phyloP scores from a whole-genome alignment of 805 yeast genomes.

The Cyberlindnera mississippiensis region DNA sequence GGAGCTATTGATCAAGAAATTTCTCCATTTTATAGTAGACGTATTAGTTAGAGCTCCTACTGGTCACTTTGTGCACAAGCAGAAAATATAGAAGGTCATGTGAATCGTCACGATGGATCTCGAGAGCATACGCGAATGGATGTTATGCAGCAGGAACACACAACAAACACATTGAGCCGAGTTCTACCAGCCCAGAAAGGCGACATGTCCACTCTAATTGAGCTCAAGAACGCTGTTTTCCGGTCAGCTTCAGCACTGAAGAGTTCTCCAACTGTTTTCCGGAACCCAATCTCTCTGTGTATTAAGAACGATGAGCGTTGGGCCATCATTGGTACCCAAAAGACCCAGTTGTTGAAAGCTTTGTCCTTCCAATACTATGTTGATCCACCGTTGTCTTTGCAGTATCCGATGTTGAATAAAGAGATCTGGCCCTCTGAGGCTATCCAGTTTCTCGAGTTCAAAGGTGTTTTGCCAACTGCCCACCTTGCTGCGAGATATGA shows the following conservation, averaged over 20 bases:
- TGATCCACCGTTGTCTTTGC: constrained; percentile 48
- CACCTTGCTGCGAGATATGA: constrained; percentile 91
- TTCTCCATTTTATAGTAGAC: too few species aligned
- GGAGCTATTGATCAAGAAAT: too few species aligned
- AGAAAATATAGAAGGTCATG: too few species aligned
- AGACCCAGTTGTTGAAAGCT: constrained; percentile 49
- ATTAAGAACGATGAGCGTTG: constrained; percentile 40
- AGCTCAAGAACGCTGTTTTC: constrained; percentile 20
- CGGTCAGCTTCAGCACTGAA: constrained; percentile 10
- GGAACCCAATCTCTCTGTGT: constrained; percentile 37
- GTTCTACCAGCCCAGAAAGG: too few species aligned
- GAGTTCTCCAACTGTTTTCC: constrained; percentile 30
- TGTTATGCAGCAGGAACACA: too few species aligned
- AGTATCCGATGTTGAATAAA: constrained; percentile 48
- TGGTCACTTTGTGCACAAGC: too few species aligned
- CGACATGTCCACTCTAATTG: constrained; percentile 11
- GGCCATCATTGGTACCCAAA: constrained; percentile 55
- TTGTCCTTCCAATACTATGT: constrained; percentile 53
- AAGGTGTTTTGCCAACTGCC: constrained; percentile 48
- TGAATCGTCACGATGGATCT: too few species aligned
- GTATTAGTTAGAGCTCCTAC: too few species aligned
- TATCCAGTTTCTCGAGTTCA: constrained; percentile 42
- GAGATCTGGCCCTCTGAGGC: constrained; percentile 44
- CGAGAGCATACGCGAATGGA: too few species aligned
- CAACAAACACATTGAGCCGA: too few species aligned